Evolutionary conservation across 148 eudicot genomes (phyloP).

Genomic region (Chenopodium berlandieri): DNA sequence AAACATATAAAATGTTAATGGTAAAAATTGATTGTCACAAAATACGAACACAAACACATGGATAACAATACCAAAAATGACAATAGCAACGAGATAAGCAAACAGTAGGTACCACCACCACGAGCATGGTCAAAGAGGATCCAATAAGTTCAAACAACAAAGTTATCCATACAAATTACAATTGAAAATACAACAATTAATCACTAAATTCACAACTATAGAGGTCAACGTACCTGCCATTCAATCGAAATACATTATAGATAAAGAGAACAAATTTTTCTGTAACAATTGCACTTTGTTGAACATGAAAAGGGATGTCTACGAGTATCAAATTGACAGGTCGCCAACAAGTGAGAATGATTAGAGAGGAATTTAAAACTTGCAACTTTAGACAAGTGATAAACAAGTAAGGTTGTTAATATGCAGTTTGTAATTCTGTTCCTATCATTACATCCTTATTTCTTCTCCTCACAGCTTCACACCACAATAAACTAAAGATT

Average conservation of each 20-base stretch:
- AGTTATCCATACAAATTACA: neutral
- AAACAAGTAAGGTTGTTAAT: too few species aligned
- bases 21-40: conserved; percentile 3
- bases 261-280: neutral
- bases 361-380: too few species aligned
- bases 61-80: neutral
- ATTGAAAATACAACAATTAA: neutral
- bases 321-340: too few species aligned
- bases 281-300: too few species aligned
- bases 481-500: too few species aligned
- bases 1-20: conserved; percentile 8
- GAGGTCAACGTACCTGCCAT: neutral
- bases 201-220: neutral
- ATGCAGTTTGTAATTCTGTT: too few species aligned
- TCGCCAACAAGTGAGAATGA: too few species aligned
- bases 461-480: too few species aligned
- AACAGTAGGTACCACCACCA: neutral
- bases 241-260: neutral
- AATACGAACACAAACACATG: neutral
- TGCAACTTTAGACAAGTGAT: too few species aligned
- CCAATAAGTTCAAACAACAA: neutral
- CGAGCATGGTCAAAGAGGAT: neutral
- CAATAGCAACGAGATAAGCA: neutral
- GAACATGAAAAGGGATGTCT: too few species aligned
- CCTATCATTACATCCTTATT: too few species aligned